Evolutionary conservation across 352 stramenopile species (phyloP).

Genomic region (Pilasporangium apinafurcum): DNA sequence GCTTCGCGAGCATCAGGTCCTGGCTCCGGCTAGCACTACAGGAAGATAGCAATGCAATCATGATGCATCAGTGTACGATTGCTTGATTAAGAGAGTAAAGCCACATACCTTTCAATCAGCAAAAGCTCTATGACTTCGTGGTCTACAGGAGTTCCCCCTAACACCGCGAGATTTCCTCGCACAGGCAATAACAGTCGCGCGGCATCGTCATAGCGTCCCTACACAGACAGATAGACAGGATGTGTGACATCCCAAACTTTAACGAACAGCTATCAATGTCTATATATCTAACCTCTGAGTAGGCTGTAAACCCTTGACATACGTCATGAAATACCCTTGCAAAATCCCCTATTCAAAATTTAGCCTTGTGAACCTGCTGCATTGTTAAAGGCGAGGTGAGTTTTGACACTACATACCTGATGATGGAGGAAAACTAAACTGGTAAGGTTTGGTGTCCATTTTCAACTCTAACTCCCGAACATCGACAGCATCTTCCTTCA

Average conservation of each 20-base stretch:
- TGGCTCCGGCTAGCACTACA: slow-evolving; percentile 60
- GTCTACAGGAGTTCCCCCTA: slow-evolving; percentile 65
- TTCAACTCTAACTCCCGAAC: slow-evolving; percentile 24
- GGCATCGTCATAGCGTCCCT: slow-evolving; percentile 55
- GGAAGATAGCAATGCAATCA: background rate
- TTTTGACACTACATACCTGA: slow-evolving; percentile 12
- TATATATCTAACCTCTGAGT: slow-evolving; percentile 38
- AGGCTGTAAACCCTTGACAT: slow-evolving; percentile 62
- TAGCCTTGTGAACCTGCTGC: too few species aligned
- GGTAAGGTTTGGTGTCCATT: slow-evolving; percentile 33
- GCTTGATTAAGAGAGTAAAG: background rate
- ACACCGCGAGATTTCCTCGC: slow-evolving; percentile 56
- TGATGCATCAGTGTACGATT: background rate
- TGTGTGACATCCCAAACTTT: background rate
- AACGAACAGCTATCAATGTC: background rate
- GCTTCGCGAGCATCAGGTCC: slow-evolving; percentile 59
- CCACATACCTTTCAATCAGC: slow-evolving; percentile 65
- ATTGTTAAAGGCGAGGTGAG: too few species aligned
- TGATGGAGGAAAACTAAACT: slow-evolving; percentile 49
- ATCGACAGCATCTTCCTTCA: slow-evolving; percentile 25
- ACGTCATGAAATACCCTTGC: slow-evolving; percentile 40
- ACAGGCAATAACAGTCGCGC: slow-evolving; percentile 45
- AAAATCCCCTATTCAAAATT: slow-evolving; percentile 36
- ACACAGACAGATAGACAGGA: background rate
- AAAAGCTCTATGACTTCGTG: slow-evolving; percentile 73